Evolutionary conservation across 202 grass and related monocot species (phyloP), one percentile per base, ranked within the genome.

Genomic region (Panicum virgatum): DNA sequence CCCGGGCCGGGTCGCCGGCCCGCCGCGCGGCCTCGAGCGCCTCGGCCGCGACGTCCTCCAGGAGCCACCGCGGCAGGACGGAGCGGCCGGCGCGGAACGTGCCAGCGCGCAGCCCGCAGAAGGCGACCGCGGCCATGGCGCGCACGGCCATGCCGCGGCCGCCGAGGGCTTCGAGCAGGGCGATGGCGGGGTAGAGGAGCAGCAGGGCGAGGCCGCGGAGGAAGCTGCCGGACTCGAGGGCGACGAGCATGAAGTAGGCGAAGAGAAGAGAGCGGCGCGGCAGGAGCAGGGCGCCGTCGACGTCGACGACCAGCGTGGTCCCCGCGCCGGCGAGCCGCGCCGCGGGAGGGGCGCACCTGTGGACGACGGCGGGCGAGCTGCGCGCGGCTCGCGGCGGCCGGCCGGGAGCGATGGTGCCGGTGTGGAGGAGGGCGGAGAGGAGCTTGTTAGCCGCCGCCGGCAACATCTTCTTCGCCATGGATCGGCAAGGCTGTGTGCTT

Each of bases 241-340:
- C 86, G 5, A 94, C 92, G 7, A 94, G 89, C 86, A 94, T 94
- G 86, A 94, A 94, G 89, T 94, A 94, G 7, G 84, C 69, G 82
- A 94, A 94, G 36, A 86, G 85, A 27, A 78, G 26, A 12, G 3
- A 5, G 9, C 7, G n/a, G n/a, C 42, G 27, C 36, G 77, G 68
- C 27, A 20, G 76, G 56, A 75, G 89, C 27, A 77, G 78, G 37
- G 50, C 66, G 42, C 88, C 83, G 11, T 90, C 88, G 36, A 86
- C 88, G 76, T 95, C 92, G 48, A 88, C 45, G 7, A 97, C 74
- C 45, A 91, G 56, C 65, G 66, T 79, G 10, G 83, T 29, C 12
- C 29, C 5, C 0, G 61, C 36, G 23, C 42, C 65, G 39, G 69
- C 19, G 10, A 88, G 68, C 13, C 78, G 72, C 20, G 62, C 27